Evolutionary conservation across 495 filamentous ascomycete genomes (phyloP), one percentile per base, ranked within the genome.

Genomic region (Penicillium psychrofluorescens): DNA sequence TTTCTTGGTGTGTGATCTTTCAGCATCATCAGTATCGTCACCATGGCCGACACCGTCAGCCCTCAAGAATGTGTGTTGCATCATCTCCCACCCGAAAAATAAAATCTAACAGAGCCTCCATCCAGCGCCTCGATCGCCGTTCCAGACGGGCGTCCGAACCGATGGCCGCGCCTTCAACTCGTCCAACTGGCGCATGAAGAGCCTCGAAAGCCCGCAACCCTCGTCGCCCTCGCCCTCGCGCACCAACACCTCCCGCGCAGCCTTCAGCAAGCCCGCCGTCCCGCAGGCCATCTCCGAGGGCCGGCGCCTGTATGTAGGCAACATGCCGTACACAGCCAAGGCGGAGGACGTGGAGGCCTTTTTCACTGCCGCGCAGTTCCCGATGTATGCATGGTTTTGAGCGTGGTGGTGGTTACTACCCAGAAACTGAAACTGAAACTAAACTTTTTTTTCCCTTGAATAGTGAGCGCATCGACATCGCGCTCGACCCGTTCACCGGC

Each of bases 281-380:
- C 64, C 67, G 6, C 63, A 64, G 45, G 67, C 66, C 11, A 69
- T 69, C 32, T 57, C 61, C 2, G 67, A 71, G 38, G 66, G 67
- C 7, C 62, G 67, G 14, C 63, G 67, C 13, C 67, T 85, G 38
- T 86, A 85, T 56, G 69, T 86, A 8, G 81, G 82, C 51, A 86
- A 85, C 53, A 70, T 86, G 57, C 77, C 76, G 7, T 86, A 86
- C 54, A 69, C 71, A 34, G 79, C 78, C 36, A 80, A 77, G 61
- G 66, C 71, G 13, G 66, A 74, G 47, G 80, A 86, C 56, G 71
- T 86, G 30, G 68, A 80, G 54, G 64, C 60, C 2, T 54, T 86
- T 28, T 77, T 86, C 46, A 58, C 51, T 10, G 63, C 64, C 1
- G 63, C 65, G 28, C 67, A 64, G 37, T 75, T 76, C 46, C 36